Percentiles rank a stretch among this genome's conserved stretches.
Evolutionary conservation across 768 basidiomycete genomes (phyloP).

Genomic region (Punctularia strigosozonata): DNA sequence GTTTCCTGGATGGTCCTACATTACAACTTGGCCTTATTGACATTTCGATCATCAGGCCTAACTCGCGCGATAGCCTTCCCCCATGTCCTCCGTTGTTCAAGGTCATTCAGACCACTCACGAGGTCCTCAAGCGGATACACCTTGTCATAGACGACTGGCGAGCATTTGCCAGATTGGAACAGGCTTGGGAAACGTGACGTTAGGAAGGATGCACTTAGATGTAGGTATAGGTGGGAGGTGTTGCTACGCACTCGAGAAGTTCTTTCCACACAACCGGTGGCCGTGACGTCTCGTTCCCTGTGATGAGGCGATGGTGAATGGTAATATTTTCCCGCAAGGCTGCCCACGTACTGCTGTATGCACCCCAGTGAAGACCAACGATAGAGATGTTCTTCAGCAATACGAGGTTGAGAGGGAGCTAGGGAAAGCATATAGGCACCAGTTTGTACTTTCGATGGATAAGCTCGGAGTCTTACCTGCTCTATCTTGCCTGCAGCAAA

Average conservation of each 20-base stretch:
- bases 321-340: background rate
- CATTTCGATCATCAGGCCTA: slow-evolving; percentile 39
- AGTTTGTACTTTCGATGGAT: background rate
- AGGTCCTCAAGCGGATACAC: slow-evolving; percentile 60
- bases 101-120: slow-evolving; percentile 54
- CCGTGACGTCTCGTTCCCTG: slow-evolving; percentile 55
- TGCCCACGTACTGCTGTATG: slow-evolving; percentile 47
- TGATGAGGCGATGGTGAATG: background rate
- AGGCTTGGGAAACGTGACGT: slow-evolving; percentile 30
- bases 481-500: slow-evolving; percentile 82
- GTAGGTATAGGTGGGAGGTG: background rate
- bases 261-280: slow-evolving; percentile 63
- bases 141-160: slow-evolving; percentile 60
- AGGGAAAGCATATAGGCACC: background rate
- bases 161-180: slow-evolving; percentile 50
- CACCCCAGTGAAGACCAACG: slow-evolving; percentile 83
- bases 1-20: too few species aligned
- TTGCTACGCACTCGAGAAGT: slow-evolving; percentile 53
- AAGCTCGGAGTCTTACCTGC: slow-evolving; percentile 35
- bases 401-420: slow-evolving; percentile 71
- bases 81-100: slow-evolving; percentile 84
- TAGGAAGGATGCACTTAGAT: slow-evolving; percentile 1
- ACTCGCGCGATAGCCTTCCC: slow-evolving; percentile 76
- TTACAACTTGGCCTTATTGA: too few species aligned
- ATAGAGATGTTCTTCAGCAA: slow-evolving; percentile 80